Evolutionary conservation across 768 basidiomycete genomes (phyloP), one percentile per base, ranked within the genome.

Genomic region (Antrodiella citrinella): DNA sequence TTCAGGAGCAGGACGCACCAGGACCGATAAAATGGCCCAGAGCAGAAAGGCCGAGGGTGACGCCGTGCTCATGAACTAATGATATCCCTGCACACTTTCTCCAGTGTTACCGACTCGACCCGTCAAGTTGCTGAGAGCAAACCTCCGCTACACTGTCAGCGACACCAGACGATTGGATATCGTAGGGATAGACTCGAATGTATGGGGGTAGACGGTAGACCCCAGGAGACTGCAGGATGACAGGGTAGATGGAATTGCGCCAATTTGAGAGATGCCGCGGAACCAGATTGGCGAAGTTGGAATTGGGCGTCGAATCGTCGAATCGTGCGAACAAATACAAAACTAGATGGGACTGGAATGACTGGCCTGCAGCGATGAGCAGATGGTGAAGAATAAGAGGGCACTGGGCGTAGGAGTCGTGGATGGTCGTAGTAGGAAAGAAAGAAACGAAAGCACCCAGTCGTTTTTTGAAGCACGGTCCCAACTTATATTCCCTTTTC

Each of bases 31-130:
- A 30, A 87, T 75, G 50, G 86, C 77, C 87, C 87, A 90, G 47
- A 86, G 76, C 41, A 89, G 74, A 63, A 78, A 87, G 49, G 83
- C 83, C 20, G 85, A 74, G 7, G 86, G 77, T 43, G 86, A 88
- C 57, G 84, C 84, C 65, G 72, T 75, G 65, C 77, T 78, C 86
- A 90, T 89, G 66, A 60, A 50, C 26, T 47, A n/a, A n/a, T n/a
- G n/a, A n/a, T n/a, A n/a, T n/a, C n/a, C n/a, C n/a, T n/a, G n/a
- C n/a, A n/a, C n/a, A n/a, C n/a, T n/a, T n/a, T n/a, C n/a, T n/a
- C n/a, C n/a, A n/a, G n/a, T n/a, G n/a, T n/a, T n/a, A n/a, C n/a
- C n/a, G n/a, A n/a, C n/a, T n/a, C n/a, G n/a, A n/a, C n/a, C n/a
- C n/a, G n/a, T n/a, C n/a, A n/a, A n/a, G n/a, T n/a, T n/a, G n/a